Evolutionary conservation across 495 filamentous ascomycete species (phyloP), one percentile per base, ranked within the genome.

Genomic region (Trichoderma erinaceum): DNA sequence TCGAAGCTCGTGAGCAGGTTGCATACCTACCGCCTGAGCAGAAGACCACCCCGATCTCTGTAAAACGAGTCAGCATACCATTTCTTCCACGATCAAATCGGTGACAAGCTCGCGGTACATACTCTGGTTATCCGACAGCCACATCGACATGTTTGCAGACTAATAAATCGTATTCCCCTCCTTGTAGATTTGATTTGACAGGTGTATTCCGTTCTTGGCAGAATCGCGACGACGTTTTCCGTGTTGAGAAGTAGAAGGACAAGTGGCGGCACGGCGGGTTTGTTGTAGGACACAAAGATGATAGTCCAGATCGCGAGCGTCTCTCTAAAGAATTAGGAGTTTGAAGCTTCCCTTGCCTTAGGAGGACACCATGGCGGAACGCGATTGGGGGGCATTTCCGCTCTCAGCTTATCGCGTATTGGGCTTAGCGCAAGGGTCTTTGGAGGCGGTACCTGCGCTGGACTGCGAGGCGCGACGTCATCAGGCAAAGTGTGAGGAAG

Each of bases 61-160:
- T 38, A 25, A 48, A 5, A 65, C 50, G 68, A 58, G 73, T 78
- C 74, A 79, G 73, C 63, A 66, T 71, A 18, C n/a, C 70, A 29
- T 32, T n/a, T 25, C 58, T 27, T 46, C 27, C 32, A 50, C 43
- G 38, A 63, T 21, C 25, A 41, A 2, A 23, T 11, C n/a, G 8
- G 44, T 18, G 38, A 43, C 44, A 41, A 41, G 46, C 52, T 12
- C 18, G 38, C 18, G 25, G 66, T 21, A 81, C 89, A 74, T 83
- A 97, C 95, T 99, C 81, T 99, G 95, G 70, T 89, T 86, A 76
- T 99, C 95, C 71, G 93, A 90, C 69, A 99, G 83, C 95, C 95
- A 99, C 89, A 96, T 96, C 68, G 90, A 78, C 67, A 79, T 75
- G 78, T 81, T 83, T 78, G 79, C 65, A 29, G 21, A n/a, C 25